Conservation (phyloP, 2,329 filamentous ascomycete species). For the Fusarium sulawesiense region DNA sequence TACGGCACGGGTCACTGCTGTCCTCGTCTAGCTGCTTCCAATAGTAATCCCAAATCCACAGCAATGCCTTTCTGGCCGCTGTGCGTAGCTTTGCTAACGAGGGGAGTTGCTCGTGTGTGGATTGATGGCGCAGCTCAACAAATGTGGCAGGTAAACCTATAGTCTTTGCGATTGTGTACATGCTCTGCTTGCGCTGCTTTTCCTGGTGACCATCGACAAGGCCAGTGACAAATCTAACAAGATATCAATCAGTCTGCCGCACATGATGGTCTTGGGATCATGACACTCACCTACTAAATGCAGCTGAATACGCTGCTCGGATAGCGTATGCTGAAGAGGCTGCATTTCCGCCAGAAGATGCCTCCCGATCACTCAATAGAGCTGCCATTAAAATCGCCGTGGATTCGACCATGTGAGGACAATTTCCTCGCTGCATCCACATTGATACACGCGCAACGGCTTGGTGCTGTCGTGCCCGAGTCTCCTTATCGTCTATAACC, state of each 20-base stretch:
- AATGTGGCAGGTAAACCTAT: conserved; percentile 80
- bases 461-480: conserved; percentile 52
- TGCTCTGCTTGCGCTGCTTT: conserved; percentile 74
- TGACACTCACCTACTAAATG: conserved; percentile 74
- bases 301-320: conserved; percentile 77
- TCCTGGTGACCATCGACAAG: conserved; percentile 79
- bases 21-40: conserved; percentile 69
- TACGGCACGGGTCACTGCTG: conserved; percentile 47
- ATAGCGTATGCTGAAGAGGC: conserved; percentile 68
- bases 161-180: conserved; percentile 77
- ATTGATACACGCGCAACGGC: conserved; percentile 70
- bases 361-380: conserved; percentile 69
- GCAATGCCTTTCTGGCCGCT: conserved; percentile 75
- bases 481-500: conserved; percentile 20
- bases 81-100: conserved; percentile 77
- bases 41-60: conserved; percentile 92
- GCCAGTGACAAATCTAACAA: conserved; percentile 78
- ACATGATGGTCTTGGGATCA: background rate
- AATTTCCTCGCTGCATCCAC: conserved; percentile 79
- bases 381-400: conserved; percentile 79
- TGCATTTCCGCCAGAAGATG: conserved; percentile 46
- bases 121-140: conserved; percentile 89
- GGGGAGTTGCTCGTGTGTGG: conserved; percentile 88
- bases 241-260: conserved; percentile 3
- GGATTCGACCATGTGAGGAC: conserved; percentile 83